Evolutionary conservation across 192 early-diverging fungal genomes (phyloP).

Genomic region (Geosiphon pyriformis): DNA sequence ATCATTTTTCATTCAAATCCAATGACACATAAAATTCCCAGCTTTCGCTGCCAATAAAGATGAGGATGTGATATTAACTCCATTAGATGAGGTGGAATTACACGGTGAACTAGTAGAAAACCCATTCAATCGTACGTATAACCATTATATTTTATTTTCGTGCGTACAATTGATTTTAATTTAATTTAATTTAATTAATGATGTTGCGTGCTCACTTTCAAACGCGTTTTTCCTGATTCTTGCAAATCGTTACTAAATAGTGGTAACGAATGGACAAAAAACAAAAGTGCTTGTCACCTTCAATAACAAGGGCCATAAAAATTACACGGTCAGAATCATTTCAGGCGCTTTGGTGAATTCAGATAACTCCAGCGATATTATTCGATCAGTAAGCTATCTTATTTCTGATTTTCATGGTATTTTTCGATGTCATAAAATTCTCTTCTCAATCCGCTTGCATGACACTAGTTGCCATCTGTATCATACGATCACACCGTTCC

Average conservation of each 20-base stretch:
- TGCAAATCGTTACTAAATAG: constrained; percentile 26
- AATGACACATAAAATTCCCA: no score
- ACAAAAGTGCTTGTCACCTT: constrained; percentile 35
- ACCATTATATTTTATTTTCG: not conserved
- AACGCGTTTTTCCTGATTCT: no score
- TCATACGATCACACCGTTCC: constrained; percentile 32
- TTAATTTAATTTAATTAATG: no score
- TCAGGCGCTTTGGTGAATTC: constrained; percentile 28
- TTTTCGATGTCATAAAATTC: not conserved
- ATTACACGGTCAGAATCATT: constrained; percentile 29
- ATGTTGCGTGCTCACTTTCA: no score
- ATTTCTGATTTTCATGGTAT: not conserved
- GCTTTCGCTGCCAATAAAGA: no score
- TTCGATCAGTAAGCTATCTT: constrained; percentile 36
- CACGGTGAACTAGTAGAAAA: constrained; percentile 35
- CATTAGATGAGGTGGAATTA: constrained; percentile 13
- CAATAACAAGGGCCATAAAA: constrained; percentile 33
- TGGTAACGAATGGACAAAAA: constrained; percentile 40
- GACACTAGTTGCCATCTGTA: constrained; percentile 31
- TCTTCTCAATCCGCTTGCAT: not conserved
- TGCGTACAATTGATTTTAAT: no score
- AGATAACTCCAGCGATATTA: constrained; percentile 29
- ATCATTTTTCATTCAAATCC: no score
- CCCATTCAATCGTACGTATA: constrained; percentile 34
- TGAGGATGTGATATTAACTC: not conserved